Percentiles rank a stretch among this genome's conserved stretches.
phyloP scores from a whole-genome alignment of 352 stramenopile genomes.

The Pythium aquatile region DNA sequence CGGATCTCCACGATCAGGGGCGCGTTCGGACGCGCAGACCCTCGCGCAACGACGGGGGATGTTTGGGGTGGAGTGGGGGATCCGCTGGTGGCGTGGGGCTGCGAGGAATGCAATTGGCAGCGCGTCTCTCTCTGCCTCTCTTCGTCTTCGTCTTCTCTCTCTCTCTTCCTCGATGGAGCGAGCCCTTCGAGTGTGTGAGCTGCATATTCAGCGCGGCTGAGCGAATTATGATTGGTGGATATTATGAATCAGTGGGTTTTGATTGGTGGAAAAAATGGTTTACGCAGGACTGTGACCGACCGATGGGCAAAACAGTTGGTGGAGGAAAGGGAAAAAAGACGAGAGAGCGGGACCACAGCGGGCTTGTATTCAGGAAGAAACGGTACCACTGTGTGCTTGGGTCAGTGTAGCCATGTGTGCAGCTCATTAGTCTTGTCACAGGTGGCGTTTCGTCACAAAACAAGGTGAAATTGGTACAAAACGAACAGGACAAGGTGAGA shows the following conservation, averaged over 20 bases:
- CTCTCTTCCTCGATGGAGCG: neutral
- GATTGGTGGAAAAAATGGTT: neutral
- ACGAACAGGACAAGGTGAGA: neutral
- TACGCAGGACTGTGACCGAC: neutral
- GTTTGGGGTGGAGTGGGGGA: neutral
- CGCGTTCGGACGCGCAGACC: neutral
- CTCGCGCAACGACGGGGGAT: neutral
- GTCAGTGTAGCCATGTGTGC: neutral
- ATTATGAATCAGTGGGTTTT: neutral
- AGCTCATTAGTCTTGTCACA: neutral
- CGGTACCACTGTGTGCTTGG: neutral
- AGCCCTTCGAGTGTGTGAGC: neutral
- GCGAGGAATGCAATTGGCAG: neutral
- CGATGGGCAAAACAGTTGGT: neutral
- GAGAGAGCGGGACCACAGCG: neutral
- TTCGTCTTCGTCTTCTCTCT: neutral
- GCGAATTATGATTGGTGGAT: neutral
- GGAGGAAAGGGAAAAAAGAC: slow-evolving; percentile 1
- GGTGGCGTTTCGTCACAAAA: neutral
- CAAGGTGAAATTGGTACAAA: neutral
- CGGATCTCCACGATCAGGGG: neutral
- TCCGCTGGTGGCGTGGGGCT: neutral
- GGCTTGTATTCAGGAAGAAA: neutral
- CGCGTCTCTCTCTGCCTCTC: neutral
- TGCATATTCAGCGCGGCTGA: neutral